These are phyloP conservation scores for Artemisia tridentata DNA, from an alignment of 129 eudicot species.

Conservation along the genomic window DNA sequence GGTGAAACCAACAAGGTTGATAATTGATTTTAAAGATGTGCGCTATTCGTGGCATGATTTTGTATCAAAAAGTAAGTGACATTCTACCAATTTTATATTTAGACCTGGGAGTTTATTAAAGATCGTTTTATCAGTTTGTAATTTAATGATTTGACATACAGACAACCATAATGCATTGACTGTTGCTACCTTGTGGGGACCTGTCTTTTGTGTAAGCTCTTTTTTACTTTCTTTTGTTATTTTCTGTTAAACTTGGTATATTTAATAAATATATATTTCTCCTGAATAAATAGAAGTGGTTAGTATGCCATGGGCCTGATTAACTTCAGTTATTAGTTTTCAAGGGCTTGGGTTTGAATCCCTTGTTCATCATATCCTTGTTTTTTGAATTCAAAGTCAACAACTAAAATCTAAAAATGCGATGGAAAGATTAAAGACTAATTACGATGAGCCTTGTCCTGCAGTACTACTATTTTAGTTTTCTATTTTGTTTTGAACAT, in stretches of 20 bases:
- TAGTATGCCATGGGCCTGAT: too few species aligned
- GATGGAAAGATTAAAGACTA: neutral
- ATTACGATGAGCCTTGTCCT: neutral
- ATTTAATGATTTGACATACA: conserved; percentile 35
- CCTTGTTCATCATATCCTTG: neutral
- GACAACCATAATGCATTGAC: conserved; percentile 95
- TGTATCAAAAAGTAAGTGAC: conserved; percentile 73
- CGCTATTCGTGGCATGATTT: conserved; percentile 95
- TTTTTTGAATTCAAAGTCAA: neutral
- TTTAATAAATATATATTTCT: neutral
- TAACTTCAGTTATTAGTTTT: neutral
- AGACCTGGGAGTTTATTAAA: conserved; percentile 1
- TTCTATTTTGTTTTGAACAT: neutral
- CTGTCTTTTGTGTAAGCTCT: conserved; percentile 84
- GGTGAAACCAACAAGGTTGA: conserved; percentile 65
- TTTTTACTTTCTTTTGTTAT: conserved; percentile 9
- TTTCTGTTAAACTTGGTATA: neutral
- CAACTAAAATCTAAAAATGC: neutral
- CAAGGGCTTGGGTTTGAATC: neutral
- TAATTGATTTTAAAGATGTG: conserved; percentile 45
- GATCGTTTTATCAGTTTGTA: conserved; percentile 7
- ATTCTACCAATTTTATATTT: conserved; percentile 4
- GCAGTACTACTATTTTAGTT: neutral
- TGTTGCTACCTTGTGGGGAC: conserved; percentile 91
- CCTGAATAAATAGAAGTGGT: too few species aligned